Evolutionary conservation across 2,329 filamentous ascomycete genomes (phyloP).

Genomic region (Trichoderma pleuroti): DNA sequence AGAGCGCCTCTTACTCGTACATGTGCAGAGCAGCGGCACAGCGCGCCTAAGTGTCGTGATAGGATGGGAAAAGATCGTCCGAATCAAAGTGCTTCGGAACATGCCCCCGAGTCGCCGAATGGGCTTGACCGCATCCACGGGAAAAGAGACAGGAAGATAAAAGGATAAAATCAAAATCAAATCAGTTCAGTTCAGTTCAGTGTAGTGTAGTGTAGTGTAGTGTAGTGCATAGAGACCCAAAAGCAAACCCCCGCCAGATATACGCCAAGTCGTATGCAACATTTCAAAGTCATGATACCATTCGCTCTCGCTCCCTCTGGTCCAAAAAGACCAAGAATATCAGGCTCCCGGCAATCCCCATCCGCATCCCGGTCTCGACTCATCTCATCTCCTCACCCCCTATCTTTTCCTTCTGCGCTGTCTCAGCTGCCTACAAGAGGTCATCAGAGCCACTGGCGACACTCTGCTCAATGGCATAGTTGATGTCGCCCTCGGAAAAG

Average conservation of each 20-base stretch:
- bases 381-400: not conserved
- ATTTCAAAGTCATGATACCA: slow-evolving; percentile 4
- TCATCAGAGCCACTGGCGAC: slow-evolving; percentile 75
- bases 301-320: slow-evolving; percentile 2
- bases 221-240: not conserved
- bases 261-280: slow-evolving; percentile 13
- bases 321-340: not conserved
- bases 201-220: not conserved
- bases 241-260: slow-evolving; percentile 10
- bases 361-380: not conserved
- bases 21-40: not conserved
- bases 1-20: not conserved
- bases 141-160: not conserved
- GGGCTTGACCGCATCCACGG: not conserved
- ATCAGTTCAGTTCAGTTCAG: not conserved
- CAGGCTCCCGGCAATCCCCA: not conserved
- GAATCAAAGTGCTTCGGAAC: not conserved
- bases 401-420: not conserved
- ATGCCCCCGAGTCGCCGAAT: not conserved
- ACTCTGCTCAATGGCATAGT: slow-evolving; percentile 73
- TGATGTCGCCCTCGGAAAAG: slow-evolving; percentile 73
- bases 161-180: not conserved
- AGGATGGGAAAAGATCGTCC: not conserved
- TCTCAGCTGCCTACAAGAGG: slow-evolving; percentile 41
- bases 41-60: not conserved